Evolutionary conservation across 1,284 basidiomycete genomes (phyloP).

Genomic region (Marasmius tenuissimus): DNA sequence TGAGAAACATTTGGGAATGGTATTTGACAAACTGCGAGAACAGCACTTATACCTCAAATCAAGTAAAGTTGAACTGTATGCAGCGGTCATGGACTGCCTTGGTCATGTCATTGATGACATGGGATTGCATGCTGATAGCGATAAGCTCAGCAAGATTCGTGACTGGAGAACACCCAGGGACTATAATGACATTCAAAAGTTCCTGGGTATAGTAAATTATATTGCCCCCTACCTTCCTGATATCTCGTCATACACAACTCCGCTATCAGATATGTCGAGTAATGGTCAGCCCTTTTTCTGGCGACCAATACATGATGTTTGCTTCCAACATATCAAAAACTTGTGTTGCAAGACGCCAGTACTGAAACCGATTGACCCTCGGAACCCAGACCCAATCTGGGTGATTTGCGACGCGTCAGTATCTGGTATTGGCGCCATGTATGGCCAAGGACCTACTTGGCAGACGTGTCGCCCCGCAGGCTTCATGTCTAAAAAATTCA

Average conservation of each 20-base stretch:
- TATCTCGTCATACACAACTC: conserved; percentile 28
- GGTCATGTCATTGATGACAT: conserved; percentile 27
- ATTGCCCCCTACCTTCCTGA: conserved; percentile 37
- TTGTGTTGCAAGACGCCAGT: conserved; percentile 10
- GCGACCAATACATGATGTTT: conserved; percentile 10
- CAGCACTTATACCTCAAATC: conserved; percentile 21
- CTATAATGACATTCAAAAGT: conserved; percentile 15
- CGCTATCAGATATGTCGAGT: conserved; percentile 14
- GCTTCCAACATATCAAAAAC: conserved; percentile 13
- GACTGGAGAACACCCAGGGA: background rate
- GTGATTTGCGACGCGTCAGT: conserved; percentile 32
- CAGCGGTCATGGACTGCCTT: conserved; percentile 26
- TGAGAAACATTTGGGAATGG: conserved; percentile 15
- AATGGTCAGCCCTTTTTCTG: conserved; percentile 13
- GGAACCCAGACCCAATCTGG: conserved; percentile 6
- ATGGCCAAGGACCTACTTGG: conserved; percentile 35
- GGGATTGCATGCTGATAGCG: conserved; percentile 23
- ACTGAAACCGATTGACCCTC: conserved; percentile 6
- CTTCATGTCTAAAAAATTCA: conserved; percentile 29
- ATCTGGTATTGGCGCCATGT: conserved; percentile 35
- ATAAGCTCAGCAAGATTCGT: conserved; percentile 9
- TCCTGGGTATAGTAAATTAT: conserved; percentile 41
- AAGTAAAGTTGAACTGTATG: conserved; percentile 33
- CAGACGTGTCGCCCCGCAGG: conserved; percentile 23
- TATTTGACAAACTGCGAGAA: conserved; percentile 19